Evolutionary conservation across 2,329 filamentous ascomycete species (phyloP), one percentile per base, ranked within the genome.

Genomic region (Nigrospora sphaerica): DNA sequence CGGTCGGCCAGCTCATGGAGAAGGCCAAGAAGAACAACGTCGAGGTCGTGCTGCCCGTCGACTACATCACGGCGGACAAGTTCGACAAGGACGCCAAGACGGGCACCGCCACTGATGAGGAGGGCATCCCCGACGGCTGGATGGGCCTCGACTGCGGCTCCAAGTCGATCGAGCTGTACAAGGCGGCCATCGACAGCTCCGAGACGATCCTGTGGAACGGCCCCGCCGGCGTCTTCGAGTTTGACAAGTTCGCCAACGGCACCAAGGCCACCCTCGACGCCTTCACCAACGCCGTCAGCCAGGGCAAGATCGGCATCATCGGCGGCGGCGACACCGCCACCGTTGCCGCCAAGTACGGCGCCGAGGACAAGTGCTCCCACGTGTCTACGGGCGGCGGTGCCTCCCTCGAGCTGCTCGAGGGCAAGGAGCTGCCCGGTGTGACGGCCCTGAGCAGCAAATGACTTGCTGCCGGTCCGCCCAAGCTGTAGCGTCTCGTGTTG

Each of bases 151-250:
- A 98, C 74, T 93, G 89, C 65, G 93, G 93, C 49, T 79, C 85
- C 54, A 84, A 96, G 83, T 91, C 85, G 56, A 78, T 95, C 62
- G 81, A 90, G 74, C 80, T 95, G 47, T 97, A 87, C 83, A 83
- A 92, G 77, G 75, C 85, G 64, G 83, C 91, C 57, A 97, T 98
- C 58, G 77, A 78, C 55, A 83, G 92, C 62, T 82, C 92, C 55
- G 83, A 96, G 80, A 98, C 93, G 47, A 96, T 98, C 68, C 86
- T 98, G 54, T 98, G 93, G 93, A 98, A 98, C 77, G 93, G 93
- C 47, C 93, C 93, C 46, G 84, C 92, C 14, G 93, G 93, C 69
- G 93, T 98, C 58, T 98, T 98, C 62, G 93, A 98, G 80, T 86
- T 97, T 63, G 88, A 96, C 52, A 85, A 87, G 65, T 98, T 98